Percentiles rank a stretch among this genome's conserved stretches.
These are phyloP conservation scores for Camellia japonica DNA, from an alignment of 148 eudicot genomes.

Conservation along the genomic window DNA sequence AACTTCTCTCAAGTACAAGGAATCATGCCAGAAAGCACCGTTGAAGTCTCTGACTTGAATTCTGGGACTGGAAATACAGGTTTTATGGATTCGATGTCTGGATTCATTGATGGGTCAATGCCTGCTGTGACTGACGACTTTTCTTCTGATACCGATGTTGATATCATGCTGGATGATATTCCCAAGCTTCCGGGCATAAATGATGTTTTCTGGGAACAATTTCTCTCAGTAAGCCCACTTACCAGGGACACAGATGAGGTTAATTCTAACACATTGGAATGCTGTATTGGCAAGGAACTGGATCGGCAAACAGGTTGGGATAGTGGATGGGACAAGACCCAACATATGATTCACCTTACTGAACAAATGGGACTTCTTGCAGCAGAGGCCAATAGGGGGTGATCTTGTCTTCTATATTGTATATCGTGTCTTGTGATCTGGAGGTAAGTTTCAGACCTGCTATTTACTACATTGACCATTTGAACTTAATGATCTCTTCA, in stretches of 20 bases:
- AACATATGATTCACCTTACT: conserved; percentile 52
- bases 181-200: conserved; percentile 73
- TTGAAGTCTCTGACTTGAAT: conserved; percentile 29
- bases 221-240: conserved; percentile 52
- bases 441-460: conserved; percentile 22
- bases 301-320: conserved; percentile 28
- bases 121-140: conserved; percentile 32
- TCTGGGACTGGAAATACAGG: conserved; percentile 29
- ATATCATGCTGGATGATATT: conserved; percentile 41
- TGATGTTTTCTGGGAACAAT: conserved; percentile 88
- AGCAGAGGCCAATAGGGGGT: conserved; percentile 37
- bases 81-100: conserved; percentile 27
- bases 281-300: conserved; percentile 31
- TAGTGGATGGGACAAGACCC: conserved; percentile 43
- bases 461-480: not conserved
- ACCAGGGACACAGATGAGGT: conserved; percentile 48
- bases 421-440: not conserved
- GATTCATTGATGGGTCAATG: conserved; percentile 30
- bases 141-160: conserved; percentile 41
- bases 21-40: conserved; percentile 17
- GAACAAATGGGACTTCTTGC: conserved; percentile 68
- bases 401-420: conserved; percentile 17
- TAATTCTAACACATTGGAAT: conserved; percentile 32
- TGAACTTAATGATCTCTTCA: not conserved
- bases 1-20: conserved; percentile 28